These are phyloP conservation scores for Eremochloa ophiuroides DNA, from an alignment of 176 grass and related monocot genomes.

Conservation along the genomic window DNA sequence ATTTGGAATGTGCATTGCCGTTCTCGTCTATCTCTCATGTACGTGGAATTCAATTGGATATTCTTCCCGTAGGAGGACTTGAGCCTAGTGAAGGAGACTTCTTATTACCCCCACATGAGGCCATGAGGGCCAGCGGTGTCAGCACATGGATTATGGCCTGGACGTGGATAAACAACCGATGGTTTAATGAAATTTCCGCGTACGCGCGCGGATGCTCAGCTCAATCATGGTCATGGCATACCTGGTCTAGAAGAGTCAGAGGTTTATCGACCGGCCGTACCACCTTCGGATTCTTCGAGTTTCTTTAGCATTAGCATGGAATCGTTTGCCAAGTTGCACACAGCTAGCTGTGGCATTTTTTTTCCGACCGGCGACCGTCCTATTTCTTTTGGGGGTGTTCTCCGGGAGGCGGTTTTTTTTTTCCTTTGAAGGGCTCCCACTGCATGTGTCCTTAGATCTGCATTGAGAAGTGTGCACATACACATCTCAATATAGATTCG, in stretches of 20 bases:
- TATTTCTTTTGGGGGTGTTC: too few relatives aligned
- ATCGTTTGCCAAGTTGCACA: background rate
- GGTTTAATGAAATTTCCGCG: background rate
- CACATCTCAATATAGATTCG: too few relatives aligned
- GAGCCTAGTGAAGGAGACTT: too few relatives aligned
- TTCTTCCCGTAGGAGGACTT: too few relatives aligned
- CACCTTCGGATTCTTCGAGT: background rate
- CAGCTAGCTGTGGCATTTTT: background rate
- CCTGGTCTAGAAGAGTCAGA: conserved; percentile 15
- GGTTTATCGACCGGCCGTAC: conserved; percentile 17
- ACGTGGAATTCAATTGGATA: background rate
- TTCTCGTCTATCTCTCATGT: background rate
- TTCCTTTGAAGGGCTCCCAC: too few relatives aligned
- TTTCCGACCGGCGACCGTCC: background rate
- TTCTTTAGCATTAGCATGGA: background rate
- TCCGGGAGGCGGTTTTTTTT: too few relatives aligned
- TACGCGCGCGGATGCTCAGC: background rate
- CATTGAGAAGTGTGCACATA: too few relatives aligned
- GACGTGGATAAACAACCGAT: conserved; percentile 25
- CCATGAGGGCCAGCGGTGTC: conserved; percentile 42
- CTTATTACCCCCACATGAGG: conserved; percentile 24
- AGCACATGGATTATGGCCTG: conserved; percentile 27
- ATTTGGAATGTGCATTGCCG: conserved; percentile 19
- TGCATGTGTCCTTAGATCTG: too few relatives aligned
- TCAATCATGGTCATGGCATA: conserved; percentile 19